These are phyloP conservation scores for Fusarium brachygibbosum DNA, from an alignment of 2,329 filamentous ascomycete species.

Conservation along the genomic window DNA sequence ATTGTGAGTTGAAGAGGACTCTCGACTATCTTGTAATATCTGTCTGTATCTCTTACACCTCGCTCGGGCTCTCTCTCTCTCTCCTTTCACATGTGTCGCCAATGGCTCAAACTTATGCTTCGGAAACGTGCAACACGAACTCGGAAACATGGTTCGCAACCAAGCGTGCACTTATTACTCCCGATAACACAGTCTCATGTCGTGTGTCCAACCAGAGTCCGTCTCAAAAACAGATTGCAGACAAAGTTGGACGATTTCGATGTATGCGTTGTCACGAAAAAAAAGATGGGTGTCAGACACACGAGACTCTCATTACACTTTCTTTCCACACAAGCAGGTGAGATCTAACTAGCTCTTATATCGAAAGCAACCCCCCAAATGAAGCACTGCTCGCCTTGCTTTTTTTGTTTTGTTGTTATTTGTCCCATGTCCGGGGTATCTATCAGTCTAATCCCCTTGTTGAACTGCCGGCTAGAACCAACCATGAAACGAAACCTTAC, in stretches of 20 bases:
- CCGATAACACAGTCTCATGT: background rate
- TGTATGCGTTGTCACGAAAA: slow-evolving; percentile 38
- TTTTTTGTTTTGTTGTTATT: slow-evolving; percentile 11
- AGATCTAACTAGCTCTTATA: slow-evolving; percentile 38
- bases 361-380: slow-evolving; percentile 15
- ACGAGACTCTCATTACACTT: slow-evolving; percentile 21
- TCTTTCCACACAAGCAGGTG: slow-evolving; percentile 13
- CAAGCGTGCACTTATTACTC: slow-evolving; percentile 10
- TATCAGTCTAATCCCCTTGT: background rate
- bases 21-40: background rate
- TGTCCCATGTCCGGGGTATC: slow-evolving; percentile 10
- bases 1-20: background rate
- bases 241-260: slow-evolving; percentile 36
- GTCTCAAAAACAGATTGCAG: slow-evolving; percentile 30
- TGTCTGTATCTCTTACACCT: background rate
- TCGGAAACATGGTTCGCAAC: background rate
- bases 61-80: background rate
- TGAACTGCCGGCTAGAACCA: slow-evolving; percentile 27
- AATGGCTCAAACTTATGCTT: slow-evolving; percentile 8
- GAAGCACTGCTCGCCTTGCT: slow-evolving; percentile 37
- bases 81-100: slow-evolving; percentile 2
- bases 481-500: slow-evolving; percentile 27
- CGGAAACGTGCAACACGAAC: slow-evolving; percentile 9
- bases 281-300: slow-evolving; percentile 41
- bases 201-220: slow-evolving; percentile 24